These are phyloP conservation scores for Auxenochlorella pyrenoidosa DNA, from an alignment of 139 green algal species.

Conservation along the genomic window DNA sequence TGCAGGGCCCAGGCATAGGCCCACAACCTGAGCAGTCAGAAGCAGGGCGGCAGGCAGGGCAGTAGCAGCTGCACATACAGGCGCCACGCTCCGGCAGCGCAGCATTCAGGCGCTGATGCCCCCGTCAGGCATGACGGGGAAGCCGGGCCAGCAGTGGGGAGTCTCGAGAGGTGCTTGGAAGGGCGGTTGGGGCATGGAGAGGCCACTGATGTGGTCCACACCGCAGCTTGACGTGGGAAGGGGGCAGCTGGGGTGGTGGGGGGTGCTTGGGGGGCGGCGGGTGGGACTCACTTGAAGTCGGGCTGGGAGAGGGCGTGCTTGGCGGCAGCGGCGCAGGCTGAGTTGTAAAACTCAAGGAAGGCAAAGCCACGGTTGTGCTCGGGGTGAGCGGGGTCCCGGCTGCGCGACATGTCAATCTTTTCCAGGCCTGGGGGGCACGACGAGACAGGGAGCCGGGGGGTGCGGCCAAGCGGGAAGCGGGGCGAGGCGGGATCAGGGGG, in stretches of 20 bases:
- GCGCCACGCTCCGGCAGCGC: too few species aligned
- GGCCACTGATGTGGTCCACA: background rate
- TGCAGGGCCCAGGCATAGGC: too few species aligned
- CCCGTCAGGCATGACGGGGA: too few species aligned
- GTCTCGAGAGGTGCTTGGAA: background rate
- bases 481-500: background rate
- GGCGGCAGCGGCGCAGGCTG: constrained; percentile 76
- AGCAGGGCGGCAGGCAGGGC: too few species aligned
- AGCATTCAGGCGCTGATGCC: too few species aligned
- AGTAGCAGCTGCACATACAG: too few species aligned
- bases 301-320: constrained; percentile 64
- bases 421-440: constrained; percentile 54
- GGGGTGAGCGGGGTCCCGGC: constrained; percentile 59
- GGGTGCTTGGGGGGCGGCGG: background rate
- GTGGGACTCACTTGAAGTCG: constrained; percentile 62
- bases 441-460: background rate
- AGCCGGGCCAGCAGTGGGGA: background rate
- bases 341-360: constrained; percentile 94
- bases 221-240: too few species aligned
- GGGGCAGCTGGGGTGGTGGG: background rate
- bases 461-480: background rate
- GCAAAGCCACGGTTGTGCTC: constrained; percentile 86
- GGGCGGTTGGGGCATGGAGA: background rate
- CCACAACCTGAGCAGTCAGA: background rate
- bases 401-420: constrained; percentile 70